Base-by-base conservation (phyloP, 2,329 filamentous ascomycete species). In the Clonostachys sp. region DNA sequence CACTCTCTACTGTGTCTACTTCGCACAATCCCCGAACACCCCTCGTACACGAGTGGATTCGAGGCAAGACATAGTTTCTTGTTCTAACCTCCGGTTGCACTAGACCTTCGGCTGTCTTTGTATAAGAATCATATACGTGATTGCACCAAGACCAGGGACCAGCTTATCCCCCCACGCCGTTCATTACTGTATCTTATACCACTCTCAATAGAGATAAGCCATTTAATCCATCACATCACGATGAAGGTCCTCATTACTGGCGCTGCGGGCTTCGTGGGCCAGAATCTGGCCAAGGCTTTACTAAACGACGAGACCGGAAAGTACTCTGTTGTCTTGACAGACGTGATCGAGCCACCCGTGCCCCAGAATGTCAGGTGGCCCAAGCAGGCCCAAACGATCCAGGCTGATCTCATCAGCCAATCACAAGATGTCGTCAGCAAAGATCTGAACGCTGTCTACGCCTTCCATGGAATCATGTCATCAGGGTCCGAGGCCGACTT, bases 391-490 rank as follows among this genome's bases (percentile, higher is more conserved):
- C 54, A 49, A 3, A 45, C 58, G 4, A 50, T 66, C 43, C 53
- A 65, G 47, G 61, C 60, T 39, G 67, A 72, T 48, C 59, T 71
- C 34, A 54, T 71, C 36, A 48, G 57, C 2, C 24, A 30, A 30
- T 30, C 24, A 30, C 24, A 30, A 30, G 24, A 30, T 10, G 24
- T 30, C 3, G 51, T 56, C 1, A 56, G 51, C 10, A 36, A 43
- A 12, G 18, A 34, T 16, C 65, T 75, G 12, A 63, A 74, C 35
- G 68, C 71, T 10, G 71, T 79, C 40, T 84, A 81, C 57, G 71
- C 82, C 42, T 74, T 84, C 48, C 81, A 84, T 55, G 81, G 81
- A 41, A 79, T 84, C 63, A 84, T 84, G 81, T 83, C 78, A 1
- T 73, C 74, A 18, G 80, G 79, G 13, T 74, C 79, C 14, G 81